Evolutionary conservation across 2,329 filamentous ascomycete genomes (phyloP).

Genomic region (Metarhizium robertsii): DNA sequence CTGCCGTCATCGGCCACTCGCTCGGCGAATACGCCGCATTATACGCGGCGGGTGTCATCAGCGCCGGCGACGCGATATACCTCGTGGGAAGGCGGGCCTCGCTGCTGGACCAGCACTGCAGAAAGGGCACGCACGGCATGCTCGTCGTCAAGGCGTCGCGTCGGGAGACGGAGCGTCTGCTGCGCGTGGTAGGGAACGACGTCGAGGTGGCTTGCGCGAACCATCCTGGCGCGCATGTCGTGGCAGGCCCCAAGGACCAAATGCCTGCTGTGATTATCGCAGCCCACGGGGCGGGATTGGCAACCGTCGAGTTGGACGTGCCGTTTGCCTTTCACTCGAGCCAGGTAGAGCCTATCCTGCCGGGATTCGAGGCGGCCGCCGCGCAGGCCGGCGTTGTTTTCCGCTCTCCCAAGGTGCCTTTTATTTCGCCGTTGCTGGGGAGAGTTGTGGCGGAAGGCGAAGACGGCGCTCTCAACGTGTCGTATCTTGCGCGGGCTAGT

Average conservation of each 20-base stretch:
- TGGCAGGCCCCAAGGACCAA: conserved; percentile 3
- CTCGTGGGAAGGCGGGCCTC: conserved; percentile 60
- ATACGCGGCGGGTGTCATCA: conserved; percentile 60
- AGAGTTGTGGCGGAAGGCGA: conserved; percentile 22
- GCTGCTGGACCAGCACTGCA: conserved; percentile 56
- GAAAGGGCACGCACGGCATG: conserved; percentile 54
- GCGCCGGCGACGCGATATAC: conserved; percentile 61
- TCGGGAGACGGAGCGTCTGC: not conserved
- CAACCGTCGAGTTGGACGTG: conserved; percentile 22
- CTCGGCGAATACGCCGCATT: conserved; percentile 68
- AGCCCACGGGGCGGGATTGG: not conserved
- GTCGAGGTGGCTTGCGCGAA: conserved; percentile 48
- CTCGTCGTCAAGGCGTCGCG: conserved; percentile 34
- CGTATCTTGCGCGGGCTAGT: not conserved
- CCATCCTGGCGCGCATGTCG: conserved; percentile 48
- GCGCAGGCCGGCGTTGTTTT: conserved; percentile 1
- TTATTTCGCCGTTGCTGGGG: conserved; percentile 36
- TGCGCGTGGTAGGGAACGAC: conserved; percentile 30
- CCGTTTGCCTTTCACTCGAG: conserved; percentile 24
- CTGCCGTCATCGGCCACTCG: conserved; percentile 51
- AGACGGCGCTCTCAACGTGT: not conserved
- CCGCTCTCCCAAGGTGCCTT: conserved; percentile 5
- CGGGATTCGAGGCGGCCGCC: conserved; percentile 28
- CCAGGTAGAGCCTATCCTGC: conserved; percentile 29
- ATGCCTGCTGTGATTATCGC: conserved; percentile 1